Base-by-base conservation (phyloP, 2,329 filamentous ascomycete species). In the Verticillium zaregamsianum region DNA sequence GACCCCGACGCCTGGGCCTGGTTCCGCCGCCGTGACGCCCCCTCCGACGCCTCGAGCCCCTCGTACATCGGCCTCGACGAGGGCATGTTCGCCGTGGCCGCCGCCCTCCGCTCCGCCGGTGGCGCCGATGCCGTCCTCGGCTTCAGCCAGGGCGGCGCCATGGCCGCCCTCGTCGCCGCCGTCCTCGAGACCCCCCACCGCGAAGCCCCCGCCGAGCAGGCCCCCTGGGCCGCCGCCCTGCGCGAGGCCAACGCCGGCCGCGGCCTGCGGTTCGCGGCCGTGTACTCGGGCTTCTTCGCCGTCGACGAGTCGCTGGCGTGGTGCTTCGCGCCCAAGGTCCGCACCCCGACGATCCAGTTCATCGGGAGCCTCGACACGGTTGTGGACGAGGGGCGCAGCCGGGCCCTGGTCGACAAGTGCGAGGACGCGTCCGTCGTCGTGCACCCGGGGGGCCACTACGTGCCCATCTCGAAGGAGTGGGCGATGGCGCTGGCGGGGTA, bases 401-500 rank as follows among this genome's bases (percentile, higher is more conserved):
- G 84, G 68, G 83, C 80, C 25, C 76, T 97, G 62, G 82, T 90
- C 3, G 87, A 92, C 28, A 81, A 78, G 62, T 93, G 85, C 73
- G 82, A 73, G 65, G 81, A 80, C 66, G 79, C 81, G 0, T 55
- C 80, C 70, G 80, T 86, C 66, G 71, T 86, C 68, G 84, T 90
- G 68, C 92, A 96, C 75, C 93, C 94, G 1, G 94, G 94, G 8
- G 93, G 93, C 0, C 94, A 98, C 74, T 93, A 96, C 70, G 85
- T 97, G 70, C 94, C 94, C 0, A 87, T 92, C 63, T 86, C 89
- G 67, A 92, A 90, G 78, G 90, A 93, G 67, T 95, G 90, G 84
- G 86, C 89, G 23, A 88, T 89, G 80, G 89, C 89, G 35, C 76
- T 96, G 66, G 87, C 90, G 5, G 86, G 82, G 0, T 96, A 93